Conservation (phyloP, 176 grass and related monocot genomes). For the Zizania latifolia region DNA sequence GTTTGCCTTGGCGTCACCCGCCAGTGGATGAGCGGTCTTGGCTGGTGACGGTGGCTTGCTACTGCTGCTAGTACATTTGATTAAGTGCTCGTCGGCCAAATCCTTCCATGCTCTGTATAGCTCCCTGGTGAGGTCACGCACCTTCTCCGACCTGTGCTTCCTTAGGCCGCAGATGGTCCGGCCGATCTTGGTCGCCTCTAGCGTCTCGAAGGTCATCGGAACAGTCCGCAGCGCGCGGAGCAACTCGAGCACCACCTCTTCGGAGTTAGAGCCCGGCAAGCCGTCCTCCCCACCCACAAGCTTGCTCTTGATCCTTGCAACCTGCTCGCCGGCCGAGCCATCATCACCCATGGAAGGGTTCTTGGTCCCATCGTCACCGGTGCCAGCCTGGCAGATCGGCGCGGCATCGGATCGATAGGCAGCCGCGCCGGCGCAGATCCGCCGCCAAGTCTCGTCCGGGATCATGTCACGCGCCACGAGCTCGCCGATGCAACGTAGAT, state of each 20-base stretch:
- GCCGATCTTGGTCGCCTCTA: conserved; percentile 16
- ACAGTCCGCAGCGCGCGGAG: conserved; percentile 21
- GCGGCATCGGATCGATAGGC: no score
- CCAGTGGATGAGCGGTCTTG: no score
- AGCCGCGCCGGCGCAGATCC: background rate
- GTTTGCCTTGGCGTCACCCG: background rate
- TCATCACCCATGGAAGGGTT: background rate
- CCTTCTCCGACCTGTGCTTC: conserved; percentile 3
- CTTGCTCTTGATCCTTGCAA: background rate
- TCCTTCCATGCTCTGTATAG: background rate
- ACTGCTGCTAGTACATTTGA: no score
- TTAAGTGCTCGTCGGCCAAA: background rate
- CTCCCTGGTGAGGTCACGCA: background rate
- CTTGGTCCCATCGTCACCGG: background rate
- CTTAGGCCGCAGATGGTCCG: background rate
- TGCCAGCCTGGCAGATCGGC: no score
- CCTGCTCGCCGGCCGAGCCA: background rate
- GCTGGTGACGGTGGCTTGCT: background rate
- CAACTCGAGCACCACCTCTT: background rate
- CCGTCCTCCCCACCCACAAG: background rate
- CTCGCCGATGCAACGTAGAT: background rate
- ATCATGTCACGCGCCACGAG: background rate
- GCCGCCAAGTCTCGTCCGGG: background rate
- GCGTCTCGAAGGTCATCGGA: conserved; percentile 11
- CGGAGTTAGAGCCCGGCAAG: background rate